phyloP scores from a whole-genome alignment of 306 rosid species.

The Dicorynia guianensis region DNA sequence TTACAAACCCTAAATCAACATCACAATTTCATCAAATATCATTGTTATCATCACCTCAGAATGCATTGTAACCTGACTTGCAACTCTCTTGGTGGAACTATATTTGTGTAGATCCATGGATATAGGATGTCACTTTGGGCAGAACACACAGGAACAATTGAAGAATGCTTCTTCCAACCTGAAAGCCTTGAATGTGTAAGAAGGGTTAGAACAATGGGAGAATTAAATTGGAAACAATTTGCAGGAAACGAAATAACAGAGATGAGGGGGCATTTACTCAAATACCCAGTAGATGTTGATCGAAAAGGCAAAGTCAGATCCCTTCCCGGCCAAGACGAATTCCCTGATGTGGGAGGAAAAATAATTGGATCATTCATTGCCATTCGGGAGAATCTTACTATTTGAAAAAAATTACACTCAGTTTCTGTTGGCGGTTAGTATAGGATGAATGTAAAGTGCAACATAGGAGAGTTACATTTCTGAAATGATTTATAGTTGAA shows the following conservation, averaged over 20 bases:
- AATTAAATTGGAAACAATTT: constrained; percentile 82
- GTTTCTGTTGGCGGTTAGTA: constrained; percentile 23
- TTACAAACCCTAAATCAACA: too few species aligned
- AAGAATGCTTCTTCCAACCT: constrained; percentile 76
- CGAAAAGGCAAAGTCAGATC: constrained; percentile 79
- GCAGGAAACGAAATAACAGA: constrained; percentile 75
- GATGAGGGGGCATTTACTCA: constrained; percentile 81
- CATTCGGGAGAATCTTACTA: constrained; percentile 90
- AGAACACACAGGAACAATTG: constrained; percentile 80
- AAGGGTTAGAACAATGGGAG: constrained; percentile 74
- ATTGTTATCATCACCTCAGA: constrained; percentile 23
- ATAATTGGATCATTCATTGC: constrained; percentile 90
- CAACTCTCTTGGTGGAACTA: constrained; percentile 23
- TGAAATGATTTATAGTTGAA: constrained; percentile 37
- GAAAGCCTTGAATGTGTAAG: constrained; percentile 88
- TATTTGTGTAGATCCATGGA: constrained; percentile 68
- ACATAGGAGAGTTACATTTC: constrained; percentile 38
- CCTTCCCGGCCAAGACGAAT: constrained; percentile 76
- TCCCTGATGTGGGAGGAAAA: constrained; percentile 93
- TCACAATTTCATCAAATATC: too few species aligned
- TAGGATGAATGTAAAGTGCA: constrained; percentile 37
- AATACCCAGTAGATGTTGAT: constrained; percentile 92
- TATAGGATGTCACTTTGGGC: constrained; percentile 99
- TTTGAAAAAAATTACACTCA: constrained; percentile 49
- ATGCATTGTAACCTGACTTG: background rate